These are phyloP conservation scores for Anthracocystis panici-leucophaei DNA, from an alignment of 1,284 basidiomycete genomes.

Conservation along the genomic window DNA sequence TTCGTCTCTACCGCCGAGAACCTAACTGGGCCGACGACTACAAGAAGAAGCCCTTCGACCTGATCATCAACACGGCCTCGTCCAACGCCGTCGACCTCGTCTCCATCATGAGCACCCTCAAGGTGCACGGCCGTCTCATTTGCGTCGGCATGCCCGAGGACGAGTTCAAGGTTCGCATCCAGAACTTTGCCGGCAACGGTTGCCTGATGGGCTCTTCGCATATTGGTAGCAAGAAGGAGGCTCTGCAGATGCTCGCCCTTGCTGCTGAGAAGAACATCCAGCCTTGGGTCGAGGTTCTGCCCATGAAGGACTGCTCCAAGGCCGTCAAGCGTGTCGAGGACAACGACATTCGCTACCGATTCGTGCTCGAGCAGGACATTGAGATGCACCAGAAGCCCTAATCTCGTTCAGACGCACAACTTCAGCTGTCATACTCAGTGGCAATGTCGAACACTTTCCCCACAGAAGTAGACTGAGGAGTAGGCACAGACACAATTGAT, in stretches of 20 bases:
- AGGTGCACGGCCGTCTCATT: constrained; percentile 74
- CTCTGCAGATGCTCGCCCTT: constrained; percentile 70
- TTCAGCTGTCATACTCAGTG: not conserved
- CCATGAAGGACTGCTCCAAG: constrained; percentile 75
- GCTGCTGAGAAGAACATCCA: constrained; percentile 65
- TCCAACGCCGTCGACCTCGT: constrained; percentile 71
- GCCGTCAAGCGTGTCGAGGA: constrained; percentile 75
- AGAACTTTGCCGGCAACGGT: constrained; percentile 71
- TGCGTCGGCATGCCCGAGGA: constrained; percentile 75
- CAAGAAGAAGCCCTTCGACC: constrained; percentile 72
- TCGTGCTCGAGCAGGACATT: constrained; percentile 61
- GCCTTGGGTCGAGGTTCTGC: constrained; percentile 73
- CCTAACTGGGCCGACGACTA: constrained; percentile 61
- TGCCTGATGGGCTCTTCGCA: constrained; percentile 72
- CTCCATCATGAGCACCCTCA: constrained; percentile 73
- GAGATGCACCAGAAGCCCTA: constrained; percentile 31
- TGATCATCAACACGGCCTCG: constrained; percentile 75
- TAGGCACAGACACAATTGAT: not conserved
- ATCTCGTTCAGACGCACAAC: not conserved
- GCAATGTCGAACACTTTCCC: not conserved
- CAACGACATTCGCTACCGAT: constrained; percentile 71
- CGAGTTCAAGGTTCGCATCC: constrained; percentile 67
- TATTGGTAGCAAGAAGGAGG: constrained; percentile 78
- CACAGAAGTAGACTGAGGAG: no score
- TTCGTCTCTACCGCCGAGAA: constrained; percentile 67